phyloP scores from a whole-genome alignment of 768 basidiomycete species.

The Hygrophorus russula region DNA sequence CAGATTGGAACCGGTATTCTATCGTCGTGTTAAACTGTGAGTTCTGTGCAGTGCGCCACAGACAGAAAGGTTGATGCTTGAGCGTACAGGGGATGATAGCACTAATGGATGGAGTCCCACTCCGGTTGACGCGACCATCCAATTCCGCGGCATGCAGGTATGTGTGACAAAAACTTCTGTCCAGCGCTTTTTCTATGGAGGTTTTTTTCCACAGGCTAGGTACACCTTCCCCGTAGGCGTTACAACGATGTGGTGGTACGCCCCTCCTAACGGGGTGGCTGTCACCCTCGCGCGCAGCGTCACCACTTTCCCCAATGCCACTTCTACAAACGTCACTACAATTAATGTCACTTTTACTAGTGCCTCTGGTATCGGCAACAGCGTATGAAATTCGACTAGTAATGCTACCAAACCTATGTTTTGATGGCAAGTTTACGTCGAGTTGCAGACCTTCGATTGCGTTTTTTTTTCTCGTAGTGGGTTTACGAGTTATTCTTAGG shows the following conservation, averaged over 20 bases:
- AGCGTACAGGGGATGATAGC: constrained; percentile 34
- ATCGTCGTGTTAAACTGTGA: constrained; percentile 66
- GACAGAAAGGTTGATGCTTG: background rate
- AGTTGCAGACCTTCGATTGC: too few relatives aligned
- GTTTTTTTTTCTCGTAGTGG: too few relatives aligned
- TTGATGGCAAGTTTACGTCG: too few relatives aligned
- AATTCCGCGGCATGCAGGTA: constrained; percentile 52
- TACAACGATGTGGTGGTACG: constrained; percentile 44
- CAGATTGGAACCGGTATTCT: constrained; percentile 55
- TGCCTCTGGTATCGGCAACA: too few relatives aligned
- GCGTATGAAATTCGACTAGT: too few relatives aligned
- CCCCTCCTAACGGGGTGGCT: constrained; percentile 12
- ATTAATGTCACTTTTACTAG: too few relatives aligned
- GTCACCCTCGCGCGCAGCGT: background rate
- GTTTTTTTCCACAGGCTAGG: constrained; percentile 31
- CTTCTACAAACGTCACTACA: too few relatives aligned
- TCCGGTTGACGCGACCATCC: constrained; percentile 46
- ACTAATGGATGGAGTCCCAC: constrained; percentile 44
- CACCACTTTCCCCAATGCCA: background rate
- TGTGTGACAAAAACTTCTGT: constrained; percentile 7
- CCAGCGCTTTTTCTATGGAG: background rate
- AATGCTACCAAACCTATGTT: too few relatives aligned
- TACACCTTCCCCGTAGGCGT: constrained; percentile 77
- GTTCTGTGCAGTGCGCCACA: constrained; percentile 6
- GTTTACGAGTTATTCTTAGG: too few relatives aligned